Evolutionary conservation across 2,329 filamentous ascomycete genomes (phyloP), one percentile per base, ranked within the genome.

Genomic region (Daldinia sp.): DNA sequence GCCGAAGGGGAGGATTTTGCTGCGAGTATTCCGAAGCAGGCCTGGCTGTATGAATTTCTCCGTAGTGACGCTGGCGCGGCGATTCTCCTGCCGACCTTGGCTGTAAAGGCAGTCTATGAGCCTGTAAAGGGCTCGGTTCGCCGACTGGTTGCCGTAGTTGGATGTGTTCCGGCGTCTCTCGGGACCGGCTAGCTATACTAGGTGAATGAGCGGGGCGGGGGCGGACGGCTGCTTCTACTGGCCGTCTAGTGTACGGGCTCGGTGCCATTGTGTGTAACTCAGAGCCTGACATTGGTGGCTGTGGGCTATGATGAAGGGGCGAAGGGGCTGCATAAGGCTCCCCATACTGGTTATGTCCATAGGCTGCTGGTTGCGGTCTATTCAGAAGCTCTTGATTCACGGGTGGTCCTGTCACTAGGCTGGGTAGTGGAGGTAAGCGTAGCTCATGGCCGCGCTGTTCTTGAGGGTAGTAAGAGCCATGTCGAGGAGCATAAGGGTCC

Each of bases 381-480:
- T 66, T 69, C 53, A 66, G 63, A 35, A 64, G 51, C 44, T 60
- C 66, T 57, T 71, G 74, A n/a, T 46, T 69, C 10, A 69, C 57
- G 15, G 66, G 71, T 44, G 70, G 61, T 37, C 71, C 72, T 60
- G 63, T 69, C 37, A 75, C 67, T 33, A 77, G 58, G 57, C 71
- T 75, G 15, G 76, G 76, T 13, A 75, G 72, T 30, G 75, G 73
- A 65, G 76, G 76, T 39, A 77, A 67, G 60, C 76, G 74, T 54
- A 76, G 48, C 23, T 67, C 60, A 51, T 73, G 74, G 28, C 72
- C 44, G 20, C 71, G 72, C 44, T 74, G 72, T 26, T 74, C 75
- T 72, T 72, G 74, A 35, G 69, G 57, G 64, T 74, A 76, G 60
- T 73, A 74, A 26, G 72, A 69, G 46, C 70, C 44, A 63, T 70